Conservation (phyloP, 192 early-diverging fungal genomes). For the Linnemannia schmuckeri region DNA sequence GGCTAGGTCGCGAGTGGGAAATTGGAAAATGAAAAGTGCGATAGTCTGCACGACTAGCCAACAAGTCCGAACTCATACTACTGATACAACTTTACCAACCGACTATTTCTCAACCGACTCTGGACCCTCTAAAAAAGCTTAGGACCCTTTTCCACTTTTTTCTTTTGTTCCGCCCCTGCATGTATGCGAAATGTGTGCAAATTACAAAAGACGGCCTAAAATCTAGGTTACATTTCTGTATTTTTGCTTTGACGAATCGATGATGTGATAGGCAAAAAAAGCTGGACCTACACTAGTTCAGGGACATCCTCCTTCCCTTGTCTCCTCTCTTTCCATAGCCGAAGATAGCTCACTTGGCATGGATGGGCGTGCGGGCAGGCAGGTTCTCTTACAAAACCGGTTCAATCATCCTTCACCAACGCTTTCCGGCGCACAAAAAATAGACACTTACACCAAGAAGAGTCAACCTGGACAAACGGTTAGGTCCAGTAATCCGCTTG, state of each 20-base stretch:
- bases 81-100: not conserved
- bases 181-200: not conserved
- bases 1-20: not conserved
- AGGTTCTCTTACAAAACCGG: no score
- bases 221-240: not conserved
- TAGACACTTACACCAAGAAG: no score
- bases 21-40: not conserved
- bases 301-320: not conserved
- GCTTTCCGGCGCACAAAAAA: no score
- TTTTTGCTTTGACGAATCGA: not conserved
- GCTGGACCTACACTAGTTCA: not conserved
- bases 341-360: not conserved
- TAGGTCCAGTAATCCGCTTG: no score
- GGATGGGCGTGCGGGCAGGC: no score
- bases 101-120: no score
- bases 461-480: no score
- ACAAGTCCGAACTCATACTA: not conserved
- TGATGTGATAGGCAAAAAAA: not conserved
- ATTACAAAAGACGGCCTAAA: not conserved
- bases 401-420: no score
- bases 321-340: not conserved
- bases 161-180: not conserved
- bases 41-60: constrained; percentile 2
- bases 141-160: not conserved
- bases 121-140: not conserved